A percentile compares a stretch with the other conserved stretches of the same genome.
phyloP scores from a whole-genome alignment of 176 grass and related monocot species.

The Bolboschoenus planiculmis region DNA sequence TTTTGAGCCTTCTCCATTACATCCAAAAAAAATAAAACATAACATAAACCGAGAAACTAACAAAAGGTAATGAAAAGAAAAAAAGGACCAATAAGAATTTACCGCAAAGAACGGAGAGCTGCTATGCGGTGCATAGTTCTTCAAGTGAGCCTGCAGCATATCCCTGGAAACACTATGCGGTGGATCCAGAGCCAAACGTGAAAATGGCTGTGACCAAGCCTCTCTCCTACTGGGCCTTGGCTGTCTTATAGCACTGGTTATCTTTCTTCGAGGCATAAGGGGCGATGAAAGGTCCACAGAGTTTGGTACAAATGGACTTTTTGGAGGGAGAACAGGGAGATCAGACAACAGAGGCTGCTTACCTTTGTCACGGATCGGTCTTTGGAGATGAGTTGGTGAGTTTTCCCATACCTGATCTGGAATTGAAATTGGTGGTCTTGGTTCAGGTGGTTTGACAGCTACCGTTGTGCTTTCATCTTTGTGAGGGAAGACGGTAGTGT shows the following conservation, averaged over 20 bases:
- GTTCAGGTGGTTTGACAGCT: background rate
- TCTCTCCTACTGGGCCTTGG: background rate
- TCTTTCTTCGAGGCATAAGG: too few species aligned
- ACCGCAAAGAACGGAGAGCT: conserved; percentile 61
- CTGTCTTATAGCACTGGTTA: background rate
- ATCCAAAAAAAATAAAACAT: background rate
- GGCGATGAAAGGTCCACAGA: background rate
- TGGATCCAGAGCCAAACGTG: background rate
- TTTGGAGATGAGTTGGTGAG: background rate
- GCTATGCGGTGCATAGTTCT: conserved; percentile 50
- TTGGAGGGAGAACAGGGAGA: background rate
- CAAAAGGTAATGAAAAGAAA: background rate
- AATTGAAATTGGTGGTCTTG: conserved; percentile 3
- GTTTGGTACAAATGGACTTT: conserved; percentile 30
- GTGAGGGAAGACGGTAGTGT: background rate
- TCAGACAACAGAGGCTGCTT: background rate
- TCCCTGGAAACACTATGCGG: conserved; percentile 12
- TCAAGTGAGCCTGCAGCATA: conserved; percentile 38
- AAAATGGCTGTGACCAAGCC: background rate
- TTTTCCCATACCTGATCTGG: background rate
- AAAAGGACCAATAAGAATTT: background rate
- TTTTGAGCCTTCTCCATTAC: conserved; percentile 8
- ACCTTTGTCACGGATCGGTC: background rate
- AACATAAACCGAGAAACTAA: background rate
- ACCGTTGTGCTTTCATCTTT: background rate